Conservation (phyloP, 768 basidiomycete genomes). For the Serendipita indica region DNA sequence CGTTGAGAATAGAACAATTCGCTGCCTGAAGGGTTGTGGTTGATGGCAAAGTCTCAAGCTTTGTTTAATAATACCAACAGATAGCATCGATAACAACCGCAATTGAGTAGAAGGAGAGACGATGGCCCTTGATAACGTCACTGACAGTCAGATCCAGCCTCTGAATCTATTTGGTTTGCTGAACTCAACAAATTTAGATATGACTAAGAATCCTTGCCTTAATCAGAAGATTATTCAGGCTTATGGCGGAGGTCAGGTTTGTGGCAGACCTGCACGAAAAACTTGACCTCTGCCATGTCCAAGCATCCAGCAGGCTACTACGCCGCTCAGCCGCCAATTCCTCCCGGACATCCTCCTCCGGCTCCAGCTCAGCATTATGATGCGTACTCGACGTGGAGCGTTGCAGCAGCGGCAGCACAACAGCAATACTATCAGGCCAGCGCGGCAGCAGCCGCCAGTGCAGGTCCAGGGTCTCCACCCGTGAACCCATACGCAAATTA, state of each 20-base stretch:
- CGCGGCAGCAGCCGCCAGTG: slow-evolving; percentile 14
- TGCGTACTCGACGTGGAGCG: neutral
- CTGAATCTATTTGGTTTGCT: no score
- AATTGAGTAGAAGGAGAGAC: neutral
- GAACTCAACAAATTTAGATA: no score
- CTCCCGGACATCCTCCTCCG: slow-evolving; percentile 13
- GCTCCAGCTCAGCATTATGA: neutral
- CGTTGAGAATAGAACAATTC: neutral
- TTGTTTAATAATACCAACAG: neutral
- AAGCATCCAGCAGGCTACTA: neutral
- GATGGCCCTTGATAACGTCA: neutral
- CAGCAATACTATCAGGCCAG: slow-evolving; percentile 10
- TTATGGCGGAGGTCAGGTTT: neutral
- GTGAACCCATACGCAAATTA: neutral
- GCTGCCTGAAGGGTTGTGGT: neutral
- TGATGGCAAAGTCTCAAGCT: neutral
- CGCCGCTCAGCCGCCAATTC: neutral
- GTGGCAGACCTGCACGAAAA: neutral
- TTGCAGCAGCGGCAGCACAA: neutral
- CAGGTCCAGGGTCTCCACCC: neutral
- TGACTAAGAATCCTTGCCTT: no score
- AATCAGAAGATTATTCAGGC: no score
- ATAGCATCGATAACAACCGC: neutral
- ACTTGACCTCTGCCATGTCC: neutral
- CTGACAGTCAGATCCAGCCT: neutral